Base-by-base conservation (phyloP, 306 rosid genomes). In the Geum urbanum region DNA sequence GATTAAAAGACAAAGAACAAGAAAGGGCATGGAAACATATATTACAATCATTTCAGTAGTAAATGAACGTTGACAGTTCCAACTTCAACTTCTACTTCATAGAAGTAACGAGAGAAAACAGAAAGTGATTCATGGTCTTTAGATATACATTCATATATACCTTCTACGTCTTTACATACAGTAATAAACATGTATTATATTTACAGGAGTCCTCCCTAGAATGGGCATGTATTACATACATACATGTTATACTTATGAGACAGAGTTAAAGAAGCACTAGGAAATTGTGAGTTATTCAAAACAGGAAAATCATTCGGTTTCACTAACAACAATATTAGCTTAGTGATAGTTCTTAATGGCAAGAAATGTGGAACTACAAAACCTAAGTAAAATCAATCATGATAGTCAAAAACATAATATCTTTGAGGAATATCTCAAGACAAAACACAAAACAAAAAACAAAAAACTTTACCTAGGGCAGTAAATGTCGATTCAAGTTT, bases 401-500 rank as follows among this genome's bases (percentile, higher is more conserved):
- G 27, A 59, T 48, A 53, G 41, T 15, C 19, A 8, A 37, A 19
- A 55, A 55, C 32, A 27, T 2, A 27, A 1, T 27, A 27, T 27
- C 32, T 27, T 1, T 27, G 32, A 27, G 32, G 32, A 71, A 54
- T 9, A 48, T 35, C 35, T 61, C 14, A 84, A 64, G 60, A 64
- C 16, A 54, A 49, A 19, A 65, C 12, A 22, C 61, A 27, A 20
- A 19, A 64, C 51, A 78, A 72, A 82, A 70, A 46, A 2, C 7
- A 51, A 6, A 3, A 51, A 52, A 22, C 2, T 69, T 16, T 87
- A 88, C 98, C 89, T 78, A 5, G 98, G 98, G 59, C 98, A 92
- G 81, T 90, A 90, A 75, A 90, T 0, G 96, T 90, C 44, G 97
- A 88, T 76, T 90, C 97, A 72, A 85, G 81, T 68, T 88, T 91